These are phyloP conservation scores for Apiotrichum gracile DNA, from an alignment of 1,284 basidiomycete species.

Conservation along the genomic window DNA sequence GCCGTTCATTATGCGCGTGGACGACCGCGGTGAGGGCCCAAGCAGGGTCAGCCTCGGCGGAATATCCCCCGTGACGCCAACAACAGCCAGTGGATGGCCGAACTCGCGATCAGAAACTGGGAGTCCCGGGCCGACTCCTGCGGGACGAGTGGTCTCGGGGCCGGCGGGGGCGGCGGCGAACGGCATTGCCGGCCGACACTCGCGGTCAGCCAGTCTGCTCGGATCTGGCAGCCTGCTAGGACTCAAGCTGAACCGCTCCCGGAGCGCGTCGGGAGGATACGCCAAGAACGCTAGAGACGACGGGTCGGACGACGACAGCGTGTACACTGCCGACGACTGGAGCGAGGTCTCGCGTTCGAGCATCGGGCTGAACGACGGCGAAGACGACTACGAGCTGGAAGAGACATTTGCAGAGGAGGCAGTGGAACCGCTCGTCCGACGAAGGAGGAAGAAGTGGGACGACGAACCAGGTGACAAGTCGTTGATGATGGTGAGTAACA, in stretches of 20 bases:
- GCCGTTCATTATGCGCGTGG: neutral
- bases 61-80: neutral
- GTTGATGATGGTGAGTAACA: slow-evolving; percentile 10
- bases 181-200: neutral
- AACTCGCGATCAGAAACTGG: no score
- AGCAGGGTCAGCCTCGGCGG: neutral
- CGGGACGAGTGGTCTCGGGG: neutral
- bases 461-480: slow-evolving; percentile 9
- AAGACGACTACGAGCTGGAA: slow-evolving; percentile 5
- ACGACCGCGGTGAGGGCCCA: slow-evolving; percentile 1
- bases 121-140: no score
- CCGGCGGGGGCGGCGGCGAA: no score
- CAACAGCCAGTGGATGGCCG: neutral
- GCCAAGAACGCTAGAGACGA: neutral
- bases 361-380: neutral
- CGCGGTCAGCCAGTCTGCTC: neutral
- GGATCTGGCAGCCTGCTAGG: neutral
- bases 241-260: neutral
- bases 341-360: slow-evolving; percentile 1
- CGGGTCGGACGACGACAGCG: neutral
- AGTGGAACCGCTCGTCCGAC: slow-evolving; percentile 12
- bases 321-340: slow-evolving; percentile 2
- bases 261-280: neutral
- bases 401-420: slow-evolving; percentile 3
- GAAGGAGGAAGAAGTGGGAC: slow-evolving; percentile 11